Conservation (phyloP, 2,329 filamentous ascomycete species). For the Cercospora canescens region DNA sequence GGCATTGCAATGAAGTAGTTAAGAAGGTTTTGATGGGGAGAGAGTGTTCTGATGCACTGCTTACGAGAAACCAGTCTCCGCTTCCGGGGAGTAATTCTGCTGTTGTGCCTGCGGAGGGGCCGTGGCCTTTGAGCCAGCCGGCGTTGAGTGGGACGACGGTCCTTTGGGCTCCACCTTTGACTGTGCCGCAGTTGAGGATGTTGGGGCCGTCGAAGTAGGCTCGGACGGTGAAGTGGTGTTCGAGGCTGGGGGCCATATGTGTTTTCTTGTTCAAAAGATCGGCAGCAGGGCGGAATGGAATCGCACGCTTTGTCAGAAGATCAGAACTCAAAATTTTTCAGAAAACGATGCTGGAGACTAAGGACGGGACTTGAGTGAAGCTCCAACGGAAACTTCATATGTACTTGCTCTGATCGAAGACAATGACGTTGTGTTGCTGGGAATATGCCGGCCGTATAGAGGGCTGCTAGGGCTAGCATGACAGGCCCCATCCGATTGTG, state of each 20-base stretch:
- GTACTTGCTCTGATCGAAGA: neutral
- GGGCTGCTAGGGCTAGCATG: neutral
- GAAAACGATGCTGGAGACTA: neutral
- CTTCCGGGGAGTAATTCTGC: slow-evolving; percentile 10
- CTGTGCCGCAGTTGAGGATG: slow-evolving; percentile 2
- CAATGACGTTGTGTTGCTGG: neutral
- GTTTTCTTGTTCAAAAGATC: neutral
- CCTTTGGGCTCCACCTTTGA: slow-evolving; percentile 4
- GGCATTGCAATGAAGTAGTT: too few relatives aligned
- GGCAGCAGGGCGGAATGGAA: neutral
- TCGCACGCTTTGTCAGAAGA: too few relatives aligned
- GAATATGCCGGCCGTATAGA: neutral
- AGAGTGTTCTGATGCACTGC: neutral
- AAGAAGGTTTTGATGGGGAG: too few relatives aligned
- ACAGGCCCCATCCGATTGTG: neutral
- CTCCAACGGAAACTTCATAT: neutral
- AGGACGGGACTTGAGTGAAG: neutral
- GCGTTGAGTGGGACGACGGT: slow-evolving; percentile 4
- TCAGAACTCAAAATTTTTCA: too few relatives aligned
- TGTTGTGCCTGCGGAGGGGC: neutral
- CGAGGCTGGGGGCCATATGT: slow-evolving; percentile 7
- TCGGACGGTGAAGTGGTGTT: slow-evolving; percentile 10
- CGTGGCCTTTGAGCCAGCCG: neutral
- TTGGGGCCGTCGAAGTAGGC: slow-evolving; percentile 11
- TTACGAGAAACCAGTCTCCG: slow-evolving; percentile 9